Evolutionary conservation across 2,329 filamentous ascomycete genomes (phyloP), one percentile per base, ranked within the genome.

Genomic region (Aphanocladium album): DNA sequence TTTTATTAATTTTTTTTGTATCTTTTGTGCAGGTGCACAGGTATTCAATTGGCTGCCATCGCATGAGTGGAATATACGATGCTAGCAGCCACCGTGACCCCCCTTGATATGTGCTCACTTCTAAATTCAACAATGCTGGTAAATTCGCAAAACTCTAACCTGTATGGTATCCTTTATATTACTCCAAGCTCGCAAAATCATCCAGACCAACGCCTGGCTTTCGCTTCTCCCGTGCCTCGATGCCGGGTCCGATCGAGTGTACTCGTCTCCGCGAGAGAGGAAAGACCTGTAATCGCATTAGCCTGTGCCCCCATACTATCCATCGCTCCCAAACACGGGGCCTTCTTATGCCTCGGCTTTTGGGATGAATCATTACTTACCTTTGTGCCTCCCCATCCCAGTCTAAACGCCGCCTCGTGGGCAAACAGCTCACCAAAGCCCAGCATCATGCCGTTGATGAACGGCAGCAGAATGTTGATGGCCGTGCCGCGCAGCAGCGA

Each of bases 381-480:
- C 86, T 95, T 96, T 62, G 95, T 98, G 59, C 89, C 89, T 65
- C 89, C 88, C 95, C 95, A 99, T 63, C 95, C 95, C 67, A 98
- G 79, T 69, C 93, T 82, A 72, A 93, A 99, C 1, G 95, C 95
- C 55, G 91, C 89, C 78, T 99, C 95, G 72, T 99, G 95, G 59
- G 95, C 95, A 74, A 99, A 93, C 56, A 99, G 78, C 78, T 99
- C 95, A 67, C 95, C 95, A 71, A 99, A 97, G 2, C 95, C 95
- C 70, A 99, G 78, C 95, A 99, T 99, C 80, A 99, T 84, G 51
- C 95, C 95, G 77, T 99, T 99, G 71, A 99, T 86, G 70, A 99
- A 99, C 0, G 95, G 95, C 21, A 99, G 77, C 1, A 99, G 70
- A n/a, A 99, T 80, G 73, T 99, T 99, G 77, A 99, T 99, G 6